Conservation (phyloP, 208 protist genomes). For the Leptomonas pyrrhocoris region DNA sequence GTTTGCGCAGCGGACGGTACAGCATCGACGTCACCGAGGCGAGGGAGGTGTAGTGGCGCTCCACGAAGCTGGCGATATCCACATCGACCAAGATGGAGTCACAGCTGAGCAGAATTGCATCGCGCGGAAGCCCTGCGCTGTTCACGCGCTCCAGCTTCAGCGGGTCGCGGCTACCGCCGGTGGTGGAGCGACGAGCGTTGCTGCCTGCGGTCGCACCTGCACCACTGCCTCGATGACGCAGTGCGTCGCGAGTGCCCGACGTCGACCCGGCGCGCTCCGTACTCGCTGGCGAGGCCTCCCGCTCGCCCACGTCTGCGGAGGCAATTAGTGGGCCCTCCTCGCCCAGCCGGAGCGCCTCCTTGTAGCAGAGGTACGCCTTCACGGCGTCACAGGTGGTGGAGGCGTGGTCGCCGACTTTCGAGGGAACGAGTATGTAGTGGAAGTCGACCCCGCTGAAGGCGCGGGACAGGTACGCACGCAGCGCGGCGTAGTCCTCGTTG, state of each 20-base stretch:
- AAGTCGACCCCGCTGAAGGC: slow-evolving; percentile 65
- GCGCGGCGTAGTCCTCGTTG: slow-evolving; percentile 62
- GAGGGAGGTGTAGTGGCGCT: slow-evolving; percentile 74
- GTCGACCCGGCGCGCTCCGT: slow-evolving; percentile 2
- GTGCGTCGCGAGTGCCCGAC: background rate
- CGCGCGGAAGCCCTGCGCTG: slow-evolving; percentile 53
- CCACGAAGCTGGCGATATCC: slow-evolving; percentile 70
- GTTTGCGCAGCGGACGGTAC: slow-evolving; percentile 54
- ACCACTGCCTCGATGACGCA: background rate
- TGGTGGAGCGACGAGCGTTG: slow-evolving; percentile 4
- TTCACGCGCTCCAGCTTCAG: slow-evolving; percentile 42
- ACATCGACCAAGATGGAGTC: slow-evolving; percentile 83
- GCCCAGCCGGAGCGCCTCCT: slow-evolving; percentile 58
- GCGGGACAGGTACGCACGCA: slow-evolving; percentile 68
- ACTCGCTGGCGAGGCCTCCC: slow-evolving; percentile 9
- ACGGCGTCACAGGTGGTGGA: slow-evolving; percentile 82
- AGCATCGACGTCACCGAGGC: slow-evolving; percentile 72
- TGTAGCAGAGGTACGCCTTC: slow-evolving; percentile 72
- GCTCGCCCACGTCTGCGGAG: background rate
- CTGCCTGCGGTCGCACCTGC: background rate
- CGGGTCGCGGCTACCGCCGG: slow-evolving; percentile 29
- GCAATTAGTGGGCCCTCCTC: slow-evolving; percentile 29
- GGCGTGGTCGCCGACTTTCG: slow-evolving; percentile 46
- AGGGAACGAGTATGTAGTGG: slow-evolving; percentile 69
- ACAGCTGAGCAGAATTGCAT: slow-evolving; percentile 79